A percentile compares a stretch with the other conserved stretches of the same genome.
Conservation (phyloP, 306 rosid species). For the Pterocarpus macrocarpus region DNA sequence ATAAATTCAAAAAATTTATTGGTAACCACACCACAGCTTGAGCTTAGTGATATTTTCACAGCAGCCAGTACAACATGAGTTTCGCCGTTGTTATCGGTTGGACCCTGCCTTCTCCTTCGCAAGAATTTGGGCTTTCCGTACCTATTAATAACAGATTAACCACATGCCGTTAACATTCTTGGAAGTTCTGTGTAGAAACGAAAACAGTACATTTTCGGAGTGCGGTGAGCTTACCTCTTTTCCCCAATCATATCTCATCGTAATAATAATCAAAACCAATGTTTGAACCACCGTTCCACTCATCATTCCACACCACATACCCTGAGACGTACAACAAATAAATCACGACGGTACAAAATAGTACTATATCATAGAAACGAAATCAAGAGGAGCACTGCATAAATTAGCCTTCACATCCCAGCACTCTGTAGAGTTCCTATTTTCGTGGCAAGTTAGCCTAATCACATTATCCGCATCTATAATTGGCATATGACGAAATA, state of each 20-base stretch:
- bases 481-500: not conserved
- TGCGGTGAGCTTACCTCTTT: slow-evolving; percentile 51
- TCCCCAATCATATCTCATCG: slow-evolving; percentile 70
- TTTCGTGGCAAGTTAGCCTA: not conserved
- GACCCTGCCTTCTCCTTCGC: slow-evolving; percentile 42
- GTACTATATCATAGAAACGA: not conserved
- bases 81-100: slow-evolving; percentile 35
- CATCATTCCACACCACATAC: slow-evolving; percentile 76
- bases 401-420: slow-evolving; percentile 3
- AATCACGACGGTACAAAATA: not conserved
- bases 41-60: too few relatives aligned
- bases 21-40: too few relatives aligned
- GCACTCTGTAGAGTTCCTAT: not conserved
- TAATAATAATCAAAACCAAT: slow-evolving; percentile 51
- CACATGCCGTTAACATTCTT: not conserved
- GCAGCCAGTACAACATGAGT: not conserved
- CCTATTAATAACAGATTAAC: slow-evolving; percentile 52
- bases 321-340: slow-evolving; percentile 43
- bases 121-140: slow-evolving; percentile 52
- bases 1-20: too few relatives aligned
- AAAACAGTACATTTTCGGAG: not conserved
- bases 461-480: not conserved
- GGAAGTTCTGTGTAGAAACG: not conserved
- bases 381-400: slow-evolving; percentile 4
- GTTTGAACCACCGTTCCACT: slow-evolving; percentile 76